Evolutionary conservation across 305 asterid species (phyloP).

Genomic region (Fraxinus albicans): DNA sequence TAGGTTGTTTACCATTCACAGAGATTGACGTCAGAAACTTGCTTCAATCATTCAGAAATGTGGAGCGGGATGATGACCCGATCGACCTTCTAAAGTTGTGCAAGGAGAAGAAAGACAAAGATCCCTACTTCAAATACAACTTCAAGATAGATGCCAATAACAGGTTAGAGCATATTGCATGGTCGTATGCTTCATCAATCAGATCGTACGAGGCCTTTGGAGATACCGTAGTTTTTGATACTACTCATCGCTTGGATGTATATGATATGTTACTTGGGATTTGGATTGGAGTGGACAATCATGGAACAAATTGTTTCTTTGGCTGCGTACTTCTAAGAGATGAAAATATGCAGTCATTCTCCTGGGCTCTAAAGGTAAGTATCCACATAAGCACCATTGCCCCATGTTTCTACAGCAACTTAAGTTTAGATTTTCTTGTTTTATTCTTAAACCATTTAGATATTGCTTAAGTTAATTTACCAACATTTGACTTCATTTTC

Average conservation of each 20-base stretch:
- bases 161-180: slow-evolving; percentile 57
- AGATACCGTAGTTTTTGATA: slow-evolving; percentile 64
- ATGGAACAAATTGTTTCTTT: slow-evolving; percentile 57
- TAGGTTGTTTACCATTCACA: slow-evolving; percentile 65
- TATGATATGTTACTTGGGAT: slow-evolving; percentile 70
- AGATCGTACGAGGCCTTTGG: slow-evolving; percentile 53
- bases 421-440: neutral
- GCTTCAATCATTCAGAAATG: slow-evolving; percentile 58
- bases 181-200: slow-evolving; percentile 58
- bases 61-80: slow-evolving; percentile 52
- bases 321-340: slow-evolving; percentile 64
- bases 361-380: slow-evolving; percentile 69
- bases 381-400: slow-evolving; percentile 8
- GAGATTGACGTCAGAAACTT: slow-evolving; percentile 60
- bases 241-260: slow-evolving; percentile 60
- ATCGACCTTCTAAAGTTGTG: slow-evolving; percentile 64
- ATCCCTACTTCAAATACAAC: slow-evolving; percentile 52
- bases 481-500: neutral
- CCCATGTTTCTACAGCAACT: neutral
- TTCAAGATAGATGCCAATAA: slow-evolving; percentile 50
- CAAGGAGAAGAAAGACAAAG: slow-evolving; percentile 58
- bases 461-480: slow-evolving; percentile 14
- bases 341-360: slow-evolving; percentile 56
- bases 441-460: neutral
- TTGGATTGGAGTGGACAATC: slow-evolving; percentile 68